A percentile compares a stretch with the other conserved stretches of the same genome.
These are phyloP conservation scores for Globisporangium cederbergense DNA, from an alignment of 352 stramenopile species.

Conservation along the genomic window DNA sequence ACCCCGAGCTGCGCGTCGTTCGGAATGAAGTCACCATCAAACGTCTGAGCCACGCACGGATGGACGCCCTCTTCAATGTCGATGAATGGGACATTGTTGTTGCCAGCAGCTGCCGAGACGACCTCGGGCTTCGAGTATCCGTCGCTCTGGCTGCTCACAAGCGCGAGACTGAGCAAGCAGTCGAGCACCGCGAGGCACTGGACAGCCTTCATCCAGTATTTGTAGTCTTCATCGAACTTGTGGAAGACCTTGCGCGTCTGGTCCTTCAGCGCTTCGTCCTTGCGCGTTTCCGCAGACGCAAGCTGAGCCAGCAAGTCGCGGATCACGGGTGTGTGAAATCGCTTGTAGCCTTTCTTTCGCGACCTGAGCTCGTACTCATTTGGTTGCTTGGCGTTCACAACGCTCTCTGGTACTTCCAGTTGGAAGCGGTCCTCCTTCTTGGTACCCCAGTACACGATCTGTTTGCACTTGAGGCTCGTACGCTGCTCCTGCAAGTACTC, in stretches of 20 bases:
- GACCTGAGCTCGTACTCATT: slow-evolving; percentile 95
- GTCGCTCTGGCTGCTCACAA: slow-evolving; percentile 92
- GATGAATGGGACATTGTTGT: slow-evolving; percentile 64
- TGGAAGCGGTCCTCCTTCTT: slow-evolving; percentile 94
- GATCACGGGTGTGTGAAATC: slow-evolving; percentile 90
- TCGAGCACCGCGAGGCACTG: slow-evolving; percentile 93
- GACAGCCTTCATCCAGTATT: slow-evolving; percentile 92
- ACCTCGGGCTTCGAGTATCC: slow-evolving; percentile 91
- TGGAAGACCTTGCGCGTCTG: slow-evolving; percentile 93
- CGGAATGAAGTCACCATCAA: slow-evolving; percentile 93
- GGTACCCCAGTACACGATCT: slow-evolving; percentile 93
- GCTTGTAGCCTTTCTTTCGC: slow-evolving; percentile 91
- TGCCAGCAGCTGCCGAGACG: slow-evolving; percentile 54
- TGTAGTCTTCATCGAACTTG: slow-evolving; percentile 94
- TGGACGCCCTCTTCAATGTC: slow-evolving; percentile 94
- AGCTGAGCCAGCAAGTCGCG: slow-evolving; percentile 76
- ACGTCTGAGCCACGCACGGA: slow-evolving; percentile 89
- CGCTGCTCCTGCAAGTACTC: slow-evolving; percentile 86
- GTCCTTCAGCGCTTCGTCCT: slow-evolving; percentile 83
- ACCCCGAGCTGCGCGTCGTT: slow-evolving; percentile 94
- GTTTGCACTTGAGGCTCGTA: slow-evolving; percentile 63
- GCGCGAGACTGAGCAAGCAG: slow-evolving; percentile 92
- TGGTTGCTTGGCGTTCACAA: slow-evolving; percentile 77
- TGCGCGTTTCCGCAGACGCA: slow-evolving; percentile 68
- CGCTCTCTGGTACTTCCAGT: slow-evolving; percentile 89